These are phyloP conservation scores for Phlebiopsis flavidoalba DNA, from an alignment of 768 basidiomycete species.

Conservation along the genomic window DNA sequence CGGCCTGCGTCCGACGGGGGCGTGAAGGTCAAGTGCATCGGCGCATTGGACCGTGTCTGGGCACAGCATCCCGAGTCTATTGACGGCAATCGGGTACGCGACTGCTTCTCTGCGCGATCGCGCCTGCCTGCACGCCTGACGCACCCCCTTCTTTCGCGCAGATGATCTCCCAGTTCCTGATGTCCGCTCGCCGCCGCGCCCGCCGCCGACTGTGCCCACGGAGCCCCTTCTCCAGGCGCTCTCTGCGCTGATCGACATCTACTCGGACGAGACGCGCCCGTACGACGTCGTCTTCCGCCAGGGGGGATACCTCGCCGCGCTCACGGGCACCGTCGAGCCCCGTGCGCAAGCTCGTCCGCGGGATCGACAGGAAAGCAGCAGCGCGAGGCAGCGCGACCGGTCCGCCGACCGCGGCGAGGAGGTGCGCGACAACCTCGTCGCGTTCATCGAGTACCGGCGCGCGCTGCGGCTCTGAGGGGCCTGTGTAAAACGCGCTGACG, in stretches of 20 bases:
- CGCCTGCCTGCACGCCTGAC: not conserved
- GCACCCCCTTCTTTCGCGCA: slow-evolving; percentile 21
- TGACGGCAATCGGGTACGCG: slow-evolving; percentile 57
- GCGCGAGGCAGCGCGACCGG: slow-evolving; percentile 41
- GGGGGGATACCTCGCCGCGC: slow-evolving; percentile 47
- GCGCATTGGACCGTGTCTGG: slow-evolving; percentile 74
- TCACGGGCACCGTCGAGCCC: slow-evolving; percentile 56
- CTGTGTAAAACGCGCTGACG: not conserved
- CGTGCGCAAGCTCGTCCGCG: slow-evolving; percentile 59
- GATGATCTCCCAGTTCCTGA: slow-evolving; percentile 60
- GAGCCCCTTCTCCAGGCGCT: slow-evolving; percentile 74
- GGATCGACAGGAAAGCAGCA: slow-evolving; percentile 61
- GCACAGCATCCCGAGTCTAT: slow-evolving; percentile 64
- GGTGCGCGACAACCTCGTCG: slow-evolving; percentile 68
- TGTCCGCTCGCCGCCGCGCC: slow-evolving; percentile 56
- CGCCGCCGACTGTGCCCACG: slow-evolving; percentile 37
- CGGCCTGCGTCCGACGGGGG: slow-evolving; percentile 46
- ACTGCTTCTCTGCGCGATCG: not conserved
- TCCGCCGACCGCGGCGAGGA: slow-evolving; percentile 68
- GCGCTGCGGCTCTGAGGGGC: slow-evolving; percentile 38
- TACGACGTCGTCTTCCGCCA: slow-evolving; percentile 81
- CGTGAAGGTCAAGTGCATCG: slow-evolving; percentile 74
- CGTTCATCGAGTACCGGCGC: slow-evolving; percentile 70
- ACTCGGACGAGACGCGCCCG: slow-evolving; percentile 76
- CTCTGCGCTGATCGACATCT: slow-evolving; percentile 88